Evolutionary conservation across 331 rosid genomes (phyloP).

Genomic region (Pyracantha coccinea): DNA sequence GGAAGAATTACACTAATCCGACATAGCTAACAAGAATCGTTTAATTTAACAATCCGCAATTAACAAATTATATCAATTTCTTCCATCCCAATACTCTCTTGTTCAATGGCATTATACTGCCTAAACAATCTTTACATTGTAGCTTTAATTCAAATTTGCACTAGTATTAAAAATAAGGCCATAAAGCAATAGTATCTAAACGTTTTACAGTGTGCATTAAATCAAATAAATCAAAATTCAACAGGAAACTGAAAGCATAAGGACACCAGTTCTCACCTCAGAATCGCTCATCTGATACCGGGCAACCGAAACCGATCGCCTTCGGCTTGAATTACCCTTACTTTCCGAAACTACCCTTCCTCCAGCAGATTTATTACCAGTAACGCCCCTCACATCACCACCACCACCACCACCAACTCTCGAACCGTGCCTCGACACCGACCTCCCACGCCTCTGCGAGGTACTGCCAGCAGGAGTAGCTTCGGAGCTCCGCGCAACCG

Average conservation of each 20-base stretch:
- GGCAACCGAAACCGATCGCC: conserved; percentile 79
- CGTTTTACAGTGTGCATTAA: background rate
- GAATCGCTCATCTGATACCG: conserved; percentile 80
- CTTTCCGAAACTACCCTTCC: conserved; percentile 42
- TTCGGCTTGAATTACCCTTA: conserved; percentile 44
- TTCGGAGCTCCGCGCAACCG: conserved; percentile 28
- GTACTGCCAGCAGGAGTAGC: conserved; percentile 26
- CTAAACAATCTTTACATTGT: background rate
- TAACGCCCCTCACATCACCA: conserved; percentile 36
- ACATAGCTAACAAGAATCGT: background rate
- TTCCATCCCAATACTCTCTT: background rate
- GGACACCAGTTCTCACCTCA: conserved; percentile 42
- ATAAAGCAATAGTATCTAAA: background rate
- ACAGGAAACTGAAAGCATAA: background rate
- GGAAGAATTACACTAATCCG: background rate
- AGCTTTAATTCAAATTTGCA: background rate
- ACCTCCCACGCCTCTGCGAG: conserved; percentile 82
- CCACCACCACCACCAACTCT: conserved; percentile 16
- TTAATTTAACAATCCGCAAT: background rate
- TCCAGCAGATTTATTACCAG: conserved; percentile 21
- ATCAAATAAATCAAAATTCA: background rate
- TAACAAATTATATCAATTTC: background rate
- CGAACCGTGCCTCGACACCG: conserved; percentile 60
- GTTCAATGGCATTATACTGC: background rate
- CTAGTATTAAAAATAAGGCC: background rate